Base-by-base conservation (phyloP, 495 filamentous ascomycete genomes). In the Daldinia caldariorum region DNA sequence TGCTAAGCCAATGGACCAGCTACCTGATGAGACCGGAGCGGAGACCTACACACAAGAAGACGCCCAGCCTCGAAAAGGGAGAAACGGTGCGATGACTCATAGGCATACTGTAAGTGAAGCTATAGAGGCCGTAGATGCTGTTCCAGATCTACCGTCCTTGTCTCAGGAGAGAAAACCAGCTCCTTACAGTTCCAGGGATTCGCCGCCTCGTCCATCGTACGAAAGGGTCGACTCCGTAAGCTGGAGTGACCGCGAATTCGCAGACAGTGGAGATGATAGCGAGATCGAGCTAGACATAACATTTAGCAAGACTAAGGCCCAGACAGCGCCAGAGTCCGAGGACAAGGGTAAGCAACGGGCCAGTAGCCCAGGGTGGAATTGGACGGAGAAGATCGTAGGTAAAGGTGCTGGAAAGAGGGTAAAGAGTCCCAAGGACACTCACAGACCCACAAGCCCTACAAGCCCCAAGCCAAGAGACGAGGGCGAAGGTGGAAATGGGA, bases 311-410 rank as follows among this genome's bases (percentile, higher is more conserved):
- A 20, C 45, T 16, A 75, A 69, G 41, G 31, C 2, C 16, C 59
- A 65, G 22, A 12, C 20, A 29, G 50, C 59, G 1, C 47, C 45
- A 6, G 58, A 35, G n/a, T 6, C 18, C 2, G 59, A 64, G 16
- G 64, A 62, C 20, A 47, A 37, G 10, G 66, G 65, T 43, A 26
- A 51, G 29, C 43, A 49, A 58, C 70, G 58, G 67, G 67, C 75
- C 32, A 56, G 62, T 55, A 76, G 65, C 35, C 76, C 72, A 3
- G 69, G 74, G 3, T 87, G 85, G 85, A 87, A 83, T 73, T 88
- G 85, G 85, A 83, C 83, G 2, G 84, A 88, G 70, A 84, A 84
- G 63, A 86, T 88, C 67, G 85, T 83, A 0, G 85, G 85, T 0
- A 84, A 81, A 63, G 79, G 82, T n/a, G 77, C 76, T 43, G 49